Conservation (phyloP, 441 rosid species). For the Populus hybrid region DNA sequence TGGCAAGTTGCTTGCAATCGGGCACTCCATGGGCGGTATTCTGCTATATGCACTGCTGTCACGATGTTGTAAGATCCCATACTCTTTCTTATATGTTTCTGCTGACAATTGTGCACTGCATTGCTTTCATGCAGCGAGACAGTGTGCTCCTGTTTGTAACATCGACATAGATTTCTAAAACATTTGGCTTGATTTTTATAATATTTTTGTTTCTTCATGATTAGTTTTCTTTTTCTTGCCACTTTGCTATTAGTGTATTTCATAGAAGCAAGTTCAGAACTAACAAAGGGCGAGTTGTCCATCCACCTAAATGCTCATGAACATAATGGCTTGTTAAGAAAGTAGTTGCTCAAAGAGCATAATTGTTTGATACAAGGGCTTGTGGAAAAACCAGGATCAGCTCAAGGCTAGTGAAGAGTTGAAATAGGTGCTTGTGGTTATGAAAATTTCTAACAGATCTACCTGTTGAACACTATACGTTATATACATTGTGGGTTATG, state of each 20-base stretch:
- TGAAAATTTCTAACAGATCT: neutral
- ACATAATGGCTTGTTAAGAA: too few species aligned
- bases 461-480: neutral
- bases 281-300: neutral
- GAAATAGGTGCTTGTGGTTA: neutral
- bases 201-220: neutral
- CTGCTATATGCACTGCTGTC: conserved; percentile 83
- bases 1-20: conserved; percentile 72
- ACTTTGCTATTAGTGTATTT: neutral
- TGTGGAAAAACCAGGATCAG: neutral
- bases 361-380: neutral
- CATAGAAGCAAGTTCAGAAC: neutral
- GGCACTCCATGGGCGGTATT: conserved; percentile 98
- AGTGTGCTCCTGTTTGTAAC: neutral
- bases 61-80: conserved; percentile 48
- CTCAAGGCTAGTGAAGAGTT: neutral
- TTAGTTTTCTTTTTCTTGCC: neutral
- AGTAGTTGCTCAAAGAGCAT: too few species aligned
- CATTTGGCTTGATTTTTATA: neutral
- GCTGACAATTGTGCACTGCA: neutral
- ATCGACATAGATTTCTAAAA: neutral
- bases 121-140: conserved; percentile 5
- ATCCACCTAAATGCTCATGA: neutral
- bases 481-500: neutral
- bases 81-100: neutral